Evolutionary conservation across 202 grass and related monocot species (phyloP).

Genomic region (Bolboschoenoplectus hybrid): DNA sequence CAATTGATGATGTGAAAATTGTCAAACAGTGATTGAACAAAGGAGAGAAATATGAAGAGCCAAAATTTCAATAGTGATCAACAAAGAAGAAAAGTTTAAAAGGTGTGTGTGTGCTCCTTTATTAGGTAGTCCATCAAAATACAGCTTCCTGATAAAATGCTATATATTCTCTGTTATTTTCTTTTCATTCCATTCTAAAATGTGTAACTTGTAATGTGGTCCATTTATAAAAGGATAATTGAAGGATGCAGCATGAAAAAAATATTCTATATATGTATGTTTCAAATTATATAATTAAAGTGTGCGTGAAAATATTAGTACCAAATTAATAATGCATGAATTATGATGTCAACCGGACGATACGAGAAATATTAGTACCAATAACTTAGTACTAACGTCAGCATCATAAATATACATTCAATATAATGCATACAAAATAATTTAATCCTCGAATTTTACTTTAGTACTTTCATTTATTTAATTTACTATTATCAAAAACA

Average conservation of each 20-base stretch:
- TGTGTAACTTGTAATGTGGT: neutral
- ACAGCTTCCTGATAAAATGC: neutral
- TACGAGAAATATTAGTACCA: no score
- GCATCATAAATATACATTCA: no score
- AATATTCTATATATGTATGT: neutral
- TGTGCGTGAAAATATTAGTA: neutral
- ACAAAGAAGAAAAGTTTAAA: conserved; percentile 13
- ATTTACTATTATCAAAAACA: neutral
- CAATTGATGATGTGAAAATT: conserved; percentile 20
- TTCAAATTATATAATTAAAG: neutral
- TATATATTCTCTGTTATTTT: conserved; percentile 29
- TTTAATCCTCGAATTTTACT: neutral
- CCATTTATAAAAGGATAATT: neutral
- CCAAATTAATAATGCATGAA: no score
- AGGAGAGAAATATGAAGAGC: conserved; percentile 13
- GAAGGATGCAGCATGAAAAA: neutral
- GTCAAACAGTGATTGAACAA: conserved; percentile 37
- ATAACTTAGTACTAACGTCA: no score
- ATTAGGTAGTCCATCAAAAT: conserved; percentile 40
- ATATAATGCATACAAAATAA: neutral
- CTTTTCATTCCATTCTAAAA: conserved; percentile 18
- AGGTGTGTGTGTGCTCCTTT: conserved; percentile 24
- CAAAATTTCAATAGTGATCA: conserved; percentile 26
- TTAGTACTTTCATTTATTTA: neutral
- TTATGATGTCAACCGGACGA: no score